Evolutionary conservation across 2,329 filamentous ascomycete genomes (phyloP).

Genomic region (Xenosphaeropsis pyriputrescens): DNA sequence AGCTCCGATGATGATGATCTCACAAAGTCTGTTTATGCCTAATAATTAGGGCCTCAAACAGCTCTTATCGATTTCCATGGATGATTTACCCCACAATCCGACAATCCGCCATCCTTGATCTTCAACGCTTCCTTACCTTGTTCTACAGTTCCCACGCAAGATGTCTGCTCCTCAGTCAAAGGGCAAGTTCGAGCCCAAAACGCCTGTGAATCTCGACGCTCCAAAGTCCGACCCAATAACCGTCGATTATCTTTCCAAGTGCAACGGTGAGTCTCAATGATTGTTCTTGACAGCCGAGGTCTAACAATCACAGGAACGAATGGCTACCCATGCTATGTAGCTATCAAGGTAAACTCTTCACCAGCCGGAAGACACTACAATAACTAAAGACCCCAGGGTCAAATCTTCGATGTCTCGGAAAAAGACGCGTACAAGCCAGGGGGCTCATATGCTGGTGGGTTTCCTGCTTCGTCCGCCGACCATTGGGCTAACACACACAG

Average conservation of each 20-base stretch:
- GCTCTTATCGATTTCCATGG: too few relatives aligned
- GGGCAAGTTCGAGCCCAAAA: slow-evolving; percentile 66
- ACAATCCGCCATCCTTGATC: too few relatives aligned
- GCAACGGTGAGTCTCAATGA: slow-evolving; percentile 51
- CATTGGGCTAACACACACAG: slow-evolving; percentile 27
- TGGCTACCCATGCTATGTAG: slow-evolving; percentile 50
- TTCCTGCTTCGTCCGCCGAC: background rate
- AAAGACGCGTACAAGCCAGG: slow-evolving; percentile 77
- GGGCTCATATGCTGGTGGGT: slow-evolving; percentile 72
- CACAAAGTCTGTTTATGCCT: too few relatives aligned
- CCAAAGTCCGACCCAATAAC: slow-evolving; percentile 83
- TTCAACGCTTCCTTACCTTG: too few relatives aligned
- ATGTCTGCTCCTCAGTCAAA: too few relatives aligned
- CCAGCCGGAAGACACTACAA: too few relatives aligned
- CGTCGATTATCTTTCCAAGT: slow-evolving; percentile 63
- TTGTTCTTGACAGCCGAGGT: slow-evolving; percentile 1
- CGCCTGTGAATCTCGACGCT: slow-evolving; percentile 58
- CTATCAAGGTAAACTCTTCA: slow-evolving; percentile 41
- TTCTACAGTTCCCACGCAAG: too few relatives aligned
- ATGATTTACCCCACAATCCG: too few relatives aligned
- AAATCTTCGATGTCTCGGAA: slow-evolving; percentile 84
- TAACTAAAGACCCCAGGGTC: slow-evolving; percentile 41
- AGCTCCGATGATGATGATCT: too few relatives aligned
- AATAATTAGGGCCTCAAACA: too few relatives aligned
- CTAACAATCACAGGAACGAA: slow-evolving; percentile 36